These are phyloP conservation scores for Balansia obtecta DNA, from an alignment of 2,329 filamentous ascomycete species.

Conservation along the genomic window DNA sequence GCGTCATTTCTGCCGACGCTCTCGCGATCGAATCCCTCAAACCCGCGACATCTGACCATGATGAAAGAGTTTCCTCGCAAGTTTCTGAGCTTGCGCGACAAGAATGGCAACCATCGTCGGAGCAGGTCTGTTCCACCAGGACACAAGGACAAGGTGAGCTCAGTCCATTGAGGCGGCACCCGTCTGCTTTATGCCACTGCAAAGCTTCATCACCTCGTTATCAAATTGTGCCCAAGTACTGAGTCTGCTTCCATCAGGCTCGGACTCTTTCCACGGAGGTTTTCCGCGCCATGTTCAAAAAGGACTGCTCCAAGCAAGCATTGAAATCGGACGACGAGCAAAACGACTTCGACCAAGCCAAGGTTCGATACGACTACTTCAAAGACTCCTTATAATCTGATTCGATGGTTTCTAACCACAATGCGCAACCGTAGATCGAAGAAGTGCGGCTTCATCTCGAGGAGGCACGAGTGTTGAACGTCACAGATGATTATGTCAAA, in stretches of 20 bases:
- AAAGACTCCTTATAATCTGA: neutral
- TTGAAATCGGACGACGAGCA: slow-evolving; percentile 23
- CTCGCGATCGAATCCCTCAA: neutral
- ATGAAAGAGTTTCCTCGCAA: slow-evolving; percentile 49
- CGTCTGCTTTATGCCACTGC: neutral
- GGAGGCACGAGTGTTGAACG: slow-evolving; percentile 31
- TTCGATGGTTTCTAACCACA: neutral
- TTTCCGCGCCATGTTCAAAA: slow-evolving; percentile 53
- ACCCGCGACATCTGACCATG: slow-evolving; percentile 5
- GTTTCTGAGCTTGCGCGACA: slow-evolving; percentile 61
- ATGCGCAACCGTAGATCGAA: slow-evolving; percentile 24
- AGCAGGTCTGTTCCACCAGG: slow-evolving; percentile 42
- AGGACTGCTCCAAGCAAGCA: slow-evolving; percentile 41
- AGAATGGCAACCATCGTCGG: slow-evolving; percentile 39
- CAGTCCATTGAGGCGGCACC: too few species aligned
- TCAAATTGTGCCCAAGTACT: neutral
- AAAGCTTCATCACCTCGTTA: neutral
- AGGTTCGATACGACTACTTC: slow-evolving; percentile 11
- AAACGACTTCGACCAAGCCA: slow-evolving; percentile 20
- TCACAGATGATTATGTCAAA: slow-evolving; percentile 44
- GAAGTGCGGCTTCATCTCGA: slow-evolving; percentile 26
- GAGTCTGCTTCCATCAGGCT: slow-evolving; percentile 21
- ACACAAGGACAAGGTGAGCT: slow-evolving; percentile 34
- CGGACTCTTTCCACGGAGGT: slow-evolving; percentile 42
- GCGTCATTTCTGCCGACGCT: neutral